These are phyloP conservation scores for Pythium aphanidermatum DNA, from an alignment of 352 stramenopile genomes.

Conservation along the genomic window DNA sequence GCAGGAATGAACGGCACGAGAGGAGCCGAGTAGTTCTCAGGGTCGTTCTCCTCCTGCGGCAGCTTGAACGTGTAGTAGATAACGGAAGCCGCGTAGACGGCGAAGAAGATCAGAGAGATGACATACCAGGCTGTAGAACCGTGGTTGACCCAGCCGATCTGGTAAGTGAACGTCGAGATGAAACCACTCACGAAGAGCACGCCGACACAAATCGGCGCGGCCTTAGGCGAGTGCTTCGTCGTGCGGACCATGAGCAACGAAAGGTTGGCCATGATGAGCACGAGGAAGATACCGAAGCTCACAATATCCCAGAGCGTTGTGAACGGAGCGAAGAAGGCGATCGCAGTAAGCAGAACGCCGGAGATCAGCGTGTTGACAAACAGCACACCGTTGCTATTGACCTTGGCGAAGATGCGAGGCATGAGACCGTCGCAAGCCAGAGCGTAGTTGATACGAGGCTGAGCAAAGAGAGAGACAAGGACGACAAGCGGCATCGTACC, in stretches of 20 bases:
- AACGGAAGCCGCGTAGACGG: slow-evolving; percentile 21
- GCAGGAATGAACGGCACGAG: slow-evolving; percentile 63
- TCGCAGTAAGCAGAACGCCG: slow-evolving; percentile 52
- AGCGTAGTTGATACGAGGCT: slow-evolving; percentile 91
- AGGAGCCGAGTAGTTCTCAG: slow-evolving; percentile 47
- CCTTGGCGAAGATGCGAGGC: slow-evolving; percentile 85
- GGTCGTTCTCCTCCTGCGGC: slow-evolving; percentile 36
- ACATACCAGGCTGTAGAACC: slow-evolving; percentile 25
- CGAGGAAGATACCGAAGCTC: slow-evolving; percentile 84
- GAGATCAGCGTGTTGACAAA: slow-evolving; percentile 73
- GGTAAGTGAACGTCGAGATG: slow-evolving; percentile 54
- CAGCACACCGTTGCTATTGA: slow-evolving; percentile 75
- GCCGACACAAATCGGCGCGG: background rate
- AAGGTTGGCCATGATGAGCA: slow-evolving; percentile 82
- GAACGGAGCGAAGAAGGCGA: slow-evolving; percentile 77
- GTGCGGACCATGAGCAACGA: slow-evolving; percentile 73
- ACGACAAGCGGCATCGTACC: slow-evolving; percentile 93
- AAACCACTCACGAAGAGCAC: slow-evolving; percentile 28
- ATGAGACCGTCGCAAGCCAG: slow-evolving; percentile 91
- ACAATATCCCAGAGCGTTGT: slow-evolving; percentile 83
- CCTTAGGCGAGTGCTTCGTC: slow-evolving; percentile 42
- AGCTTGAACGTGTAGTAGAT: slow-evolving; percentile 53
- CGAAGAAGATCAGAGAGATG: slow-evolving; percentile 43
- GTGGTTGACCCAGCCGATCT: slow-evolving; percentile 62
- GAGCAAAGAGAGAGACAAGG: slow-evolving; percentile 89